Evolutionary conservation across 208 protist species (phyloP).

Genomic region (Trichomonas gallinae): DNA sequence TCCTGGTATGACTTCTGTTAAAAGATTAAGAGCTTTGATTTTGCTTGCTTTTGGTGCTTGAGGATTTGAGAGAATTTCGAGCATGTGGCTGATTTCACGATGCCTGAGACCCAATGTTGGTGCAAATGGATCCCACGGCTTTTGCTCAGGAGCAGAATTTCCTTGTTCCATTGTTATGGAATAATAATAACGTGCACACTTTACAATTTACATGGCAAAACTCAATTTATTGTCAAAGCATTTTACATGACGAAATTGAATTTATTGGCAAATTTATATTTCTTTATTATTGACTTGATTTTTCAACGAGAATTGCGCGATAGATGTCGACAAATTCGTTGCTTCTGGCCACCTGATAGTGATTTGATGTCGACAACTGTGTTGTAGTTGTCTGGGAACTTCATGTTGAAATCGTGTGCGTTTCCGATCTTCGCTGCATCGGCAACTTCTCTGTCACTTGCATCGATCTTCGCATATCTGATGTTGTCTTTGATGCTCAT

Average conservation of each 20-base stretch:
- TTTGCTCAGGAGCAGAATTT: not conserved
- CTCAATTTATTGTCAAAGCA: too few species aligned
- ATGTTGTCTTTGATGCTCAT: slow-evolving; percentile 44
- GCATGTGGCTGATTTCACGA: not conserved
- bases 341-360: not conserved
- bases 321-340: slow-evolving; percentile 1
- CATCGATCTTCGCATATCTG: slow-evolving; percentile 31
- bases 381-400: slow-evolving; percentile 27
- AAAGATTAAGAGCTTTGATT: not conserved
- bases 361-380: not conserved
- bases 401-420: slow-evolving; percentile 43
- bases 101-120: not conserved
- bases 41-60: not conserved
- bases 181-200: too few species aligned
- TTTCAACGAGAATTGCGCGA: too few species aligned
- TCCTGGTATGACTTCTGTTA: not conserved
- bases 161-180: too few species aligned
- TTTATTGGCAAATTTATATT: too few species aligned
- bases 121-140: not conserved
- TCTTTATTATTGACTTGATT: too few species aligned
- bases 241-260: too few species aligned
- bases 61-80: not conserved
- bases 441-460: slow-evolving; percentile 27
- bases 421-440: too few species aligned
- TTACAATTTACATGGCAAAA: too few species aligned